Evolutionary conservation across 192 early-diverging fungal species (phyloP), one percentile per base, ranked within the genome.

Genomic region (Kappamyces sp.): DNA sequence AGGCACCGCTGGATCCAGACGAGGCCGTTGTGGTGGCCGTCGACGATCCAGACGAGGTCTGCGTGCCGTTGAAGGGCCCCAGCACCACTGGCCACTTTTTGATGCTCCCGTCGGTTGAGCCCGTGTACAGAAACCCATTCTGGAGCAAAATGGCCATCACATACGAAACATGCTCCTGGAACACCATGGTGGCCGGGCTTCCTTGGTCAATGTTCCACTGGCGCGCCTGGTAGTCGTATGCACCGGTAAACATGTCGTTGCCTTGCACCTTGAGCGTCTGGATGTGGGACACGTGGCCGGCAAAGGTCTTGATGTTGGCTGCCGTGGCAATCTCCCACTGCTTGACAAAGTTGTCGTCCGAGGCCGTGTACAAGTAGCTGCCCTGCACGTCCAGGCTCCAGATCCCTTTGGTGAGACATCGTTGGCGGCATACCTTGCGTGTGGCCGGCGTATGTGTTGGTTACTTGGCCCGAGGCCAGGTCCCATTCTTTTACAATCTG

Each of bases 1-100:
- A 23, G 43, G 43, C 13, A 0, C 43, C 13, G 43, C 43, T 13
- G 13, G 43, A 44, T 44, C 43, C 43, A 44, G 9, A 10, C 8
- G 43, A 44, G 8, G 9, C 43, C 8, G 9, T 13, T 10, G 43
- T 44, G 13, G 43, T 44, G 13, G 43, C 1, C 43, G 43, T 44
- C 13, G 43, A 13, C 43, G 8, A 10, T 23, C 23, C 23, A 0
- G 23, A 23, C 23, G 23, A 23, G 23, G 23, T 23, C 23, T 23
- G 23, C 23, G 23, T 23, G 23, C 23, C 23, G 43, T 44, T 10
- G 43, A 10, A 10, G 8, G 43, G 43, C 8, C 13, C 43, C 8
- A 44, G 43, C 13, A 13, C 13, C 43, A 44, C 43, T 44, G 43
- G 43, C 43, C 43, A 44, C 43, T 44, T 44, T 13, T 44, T 44